Percentiles rank a stretch among this genome's conserved stretches.
These are phyloP conservation scores for Kluyveromyces sp. DNA, from an alignment of 1,139 yeast species.

Conservation along the genomic window DNA sequence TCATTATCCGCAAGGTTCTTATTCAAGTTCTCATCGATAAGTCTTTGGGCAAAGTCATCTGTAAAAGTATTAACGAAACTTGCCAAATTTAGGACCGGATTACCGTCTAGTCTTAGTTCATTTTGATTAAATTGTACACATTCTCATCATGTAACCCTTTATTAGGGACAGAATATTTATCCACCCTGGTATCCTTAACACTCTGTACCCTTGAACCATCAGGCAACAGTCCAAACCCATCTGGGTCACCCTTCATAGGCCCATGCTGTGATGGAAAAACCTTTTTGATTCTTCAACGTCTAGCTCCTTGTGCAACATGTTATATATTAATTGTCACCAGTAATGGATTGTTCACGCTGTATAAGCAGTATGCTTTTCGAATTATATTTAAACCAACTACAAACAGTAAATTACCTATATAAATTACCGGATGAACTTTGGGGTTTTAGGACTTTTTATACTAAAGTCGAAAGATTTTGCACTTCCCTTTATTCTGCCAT, in stretches of 20 bases:
- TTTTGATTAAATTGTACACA: constrained; percentile 62
- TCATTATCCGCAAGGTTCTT: constrained; percentile 90
- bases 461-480: too few species aligned
- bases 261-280: not conserved
- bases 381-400: too few species aligned
- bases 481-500: too few species aligned
- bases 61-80: constrained; percentile 78
- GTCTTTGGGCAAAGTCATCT: constrained; percentile 42
- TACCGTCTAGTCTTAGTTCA: constrained; percentile 76
- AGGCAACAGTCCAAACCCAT: constrained; percentile 3
- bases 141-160: constrained; percentile 44
- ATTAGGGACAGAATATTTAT: constrained; percentile 45
- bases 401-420: too few species aligned
- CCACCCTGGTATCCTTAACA: constrained; percentile 12
- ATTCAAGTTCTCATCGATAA: constrained; percentile 63
- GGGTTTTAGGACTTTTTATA: too few species aligned
- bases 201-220: constrained; percentile 5
- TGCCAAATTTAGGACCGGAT: constrained; percentile 76
- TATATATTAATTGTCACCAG: not conserved
- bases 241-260: constrained; percentile 2
- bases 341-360: too few species aligned
- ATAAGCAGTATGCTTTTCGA: too few species aligned
- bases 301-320: constrained; percentile 3
- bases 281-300: constrained; percentile 2
- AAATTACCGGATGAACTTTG: too few species aligned